These are phyloP conservation scores for Simplicillium sp. DNA, from an alignment of 2,329 filamentous ascomycete genomes.

Conservation along the genomic window DNA sequence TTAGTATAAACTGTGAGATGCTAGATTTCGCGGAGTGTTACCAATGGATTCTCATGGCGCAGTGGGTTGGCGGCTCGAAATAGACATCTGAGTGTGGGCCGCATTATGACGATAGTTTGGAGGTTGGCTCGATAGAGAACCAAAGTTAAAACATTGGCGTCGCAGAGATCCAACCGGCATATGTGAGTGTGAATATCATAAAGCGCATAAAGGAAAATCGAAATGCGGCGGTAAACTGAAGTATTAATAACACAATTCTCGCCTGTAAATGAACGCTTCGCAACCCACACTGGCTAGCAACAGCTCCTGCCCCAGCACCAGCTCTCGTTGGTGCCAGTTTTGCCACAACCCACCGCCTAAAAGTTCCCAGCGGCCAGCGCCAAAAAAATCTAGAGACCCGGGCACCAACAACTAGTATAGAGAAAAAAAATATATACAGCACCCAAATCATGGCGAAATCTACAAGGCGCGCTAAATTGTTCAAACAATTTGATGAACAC, in stretches of 20 bases:
- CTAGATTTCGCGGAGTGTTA: constrained; percentile 26
- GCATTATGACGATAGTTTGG: constrained; percentile 24
- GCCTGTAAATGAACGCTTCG: too few relatives aligned
- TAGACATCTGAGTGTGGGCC: constrained; percentile 23
- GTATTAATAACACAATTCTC: too few relatives aligned
- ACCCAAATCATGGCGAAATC: constrained; percentile 37
- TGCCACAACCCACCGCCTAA: constrained; percentile 42
- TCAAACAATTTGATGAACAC: constrained; percentile 53
- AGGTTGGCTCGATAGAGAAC: too few relatives aligned
- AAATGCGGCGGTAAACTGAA: too few relatives aligned
- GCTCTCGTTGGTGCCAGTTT: constrained; percentile 15
- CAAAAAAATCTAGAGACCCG: constrained; percentile 25
- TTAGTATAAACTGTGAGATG: not conserved
- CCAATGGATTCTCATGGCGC: constrained; percentile 79
- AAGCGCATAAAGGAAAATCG: not conserved
- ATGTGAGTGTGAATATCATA: not conserved
- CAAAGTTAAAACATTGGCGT: too few relatives aligned
- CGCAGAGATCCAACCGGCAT: constrained; percentile 2
- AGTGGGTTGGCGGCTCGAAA: constrained; percentile 21
- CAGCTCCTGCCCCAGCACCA: not conserved
- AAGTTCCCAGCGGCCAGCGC: constrained; percentile 26
- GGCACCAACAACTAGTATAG: constrained; percentile 7
- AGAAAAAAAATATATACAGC: constrained; percentile 8
- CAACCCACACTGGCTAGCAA: not conserved
- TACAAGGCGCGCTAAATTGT: constrained; percentile 47